Evolutionary conservation across 2,329 filamentous ascomycete species (phyloP).

Genomic region (Fusarium sp.): DNA sequence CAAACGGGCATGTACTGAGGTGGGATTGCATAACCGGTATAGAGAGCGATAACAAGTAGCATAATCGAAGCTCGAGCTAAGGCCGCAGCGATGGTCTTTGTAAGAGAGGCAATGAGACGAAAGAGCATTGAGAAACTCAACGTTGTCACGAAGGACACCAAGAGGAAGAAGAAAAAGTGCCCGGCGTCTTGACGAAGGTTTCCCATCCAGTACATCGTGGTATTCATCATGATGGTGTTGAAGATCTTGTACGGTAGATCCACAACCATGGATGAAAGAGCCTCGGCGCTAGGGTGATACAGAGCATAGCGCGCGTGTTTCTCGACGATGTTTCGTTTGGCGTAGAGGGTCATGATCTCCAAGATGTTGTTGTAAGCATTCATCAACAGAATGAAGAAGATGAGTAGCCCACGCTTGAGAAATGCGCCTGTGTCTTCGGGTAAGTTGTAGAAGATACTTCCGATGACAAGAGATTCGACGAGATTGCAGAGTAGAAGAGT

Average conservation of each 20-base stretch:
- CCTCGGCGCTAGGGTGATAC: slow-evolving; percentile 48
- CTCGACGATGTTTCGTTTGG: slow-evolving; percentile 47
- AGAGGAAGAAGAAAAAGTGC: slow-evolving; percentile 59
- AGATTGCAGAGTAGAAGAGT: slow-evolving; percentile 38
- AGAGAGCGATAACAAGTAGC: slow-evolving; percentile 53
- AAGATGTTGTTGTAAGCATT: slow-evolving; percentile 41
- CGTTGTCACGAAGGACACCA: slow-evolving; percentile 64
- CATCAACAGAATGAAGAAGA: slow-evolving; percentile 39
- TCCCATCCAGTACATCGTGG: slow-evolving; percentile 71
- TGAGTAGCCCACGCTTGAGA: slow-evolving; percentile 17
- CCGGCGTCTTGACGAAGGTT: slow-evolving; percentile 69
- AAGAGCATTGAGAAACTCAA: slow-evolving; percentile 74
- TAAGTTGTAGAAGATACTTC: slow-evolving; percentile 40
- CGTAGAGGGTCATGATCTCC: slow-evolving; percentile 44
- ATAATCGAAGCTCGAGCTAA: slow-evolving; percentile 41
- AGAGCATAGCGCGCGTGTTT: slow-evolving; percentile 50
- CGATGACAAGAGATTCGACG: slow-evolving; percentile 35
- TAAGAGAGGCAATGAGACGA: slow-evolving; percentile 45
- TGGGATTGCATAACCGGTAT: slow-evolving; percentile 61
- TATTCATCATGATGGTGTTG: slow-evolving; percentile 52
- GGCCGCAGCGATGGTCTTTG: slow-evolving; percentile 41
- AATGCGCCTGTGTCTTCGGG: slow-evolving; percentile 11
- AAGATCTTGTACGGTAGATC: slow-evolving; percentile 42
- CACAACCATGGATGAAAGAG: slow-evolving; percentile 35
- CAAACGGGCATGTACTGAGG: slow-evolving; percentile 58